Base-by-base conservation (phyloP, 441 rosid species). In the Pelargonium citronellum region DNA sequence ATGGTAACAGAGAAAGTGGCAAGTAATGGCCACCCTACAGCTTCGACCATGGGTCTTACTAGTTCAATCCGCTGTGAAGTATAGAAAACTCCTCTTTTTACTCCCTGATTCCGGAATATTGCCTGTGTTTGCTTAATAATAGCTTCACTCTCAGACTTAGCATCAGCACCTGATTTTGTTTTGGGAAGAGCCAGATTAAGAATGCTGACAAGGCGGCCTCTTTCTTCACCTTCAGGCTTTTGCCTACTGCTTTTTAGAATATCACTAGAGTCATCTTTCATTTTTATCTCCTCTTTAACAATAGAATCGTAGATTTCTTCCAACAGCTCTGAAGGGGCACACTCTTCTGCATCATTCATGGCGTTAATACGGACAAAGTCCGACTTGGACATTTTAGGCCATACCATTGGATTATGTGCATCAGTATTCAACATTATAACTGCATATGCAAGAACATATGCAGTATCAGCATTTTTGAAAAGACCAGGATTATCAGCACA, bases 381-480 rank as follows among this genome's bases (percentile, higher is more conserved):
- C 24, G 92, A 83, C 81, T 93, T 96, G 7, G 97, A 87, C 98
- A 96, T 96, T 83, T 96, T 96, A 77, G 99, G 96, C 93, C 96
- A 96, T 74, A 93, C 95, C 91, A 89, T 82, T 46, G 97, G 97
- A 72, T 93, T 96, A 82, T 96, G 99, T 2, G 97, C 99, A 83
- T 96, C 99, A 66, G 97, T 91, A 74, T 96, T 96, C 81, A 96
- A 78, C 97, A 96, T 89, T 80, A 96, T 96, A 82, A 96, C 97
- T 60, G 98, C 94, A 81, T 96, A 96, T 69, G 98, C 98, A 80
- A 96, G 99, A 82, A 96, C 93, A 84, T 96, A 96, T 60, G 99
- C 99, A 69, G 96, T 96, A 74, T 96, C 97, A 65, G 99, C 98
- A 82, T 96, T 96, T 85, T 89, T 87, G 82, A 91, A 90, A 68